phyloP scores from a whole-genome alignment of 192 early-diverging fungal species.

The Dissophora globulifera region DNA sequence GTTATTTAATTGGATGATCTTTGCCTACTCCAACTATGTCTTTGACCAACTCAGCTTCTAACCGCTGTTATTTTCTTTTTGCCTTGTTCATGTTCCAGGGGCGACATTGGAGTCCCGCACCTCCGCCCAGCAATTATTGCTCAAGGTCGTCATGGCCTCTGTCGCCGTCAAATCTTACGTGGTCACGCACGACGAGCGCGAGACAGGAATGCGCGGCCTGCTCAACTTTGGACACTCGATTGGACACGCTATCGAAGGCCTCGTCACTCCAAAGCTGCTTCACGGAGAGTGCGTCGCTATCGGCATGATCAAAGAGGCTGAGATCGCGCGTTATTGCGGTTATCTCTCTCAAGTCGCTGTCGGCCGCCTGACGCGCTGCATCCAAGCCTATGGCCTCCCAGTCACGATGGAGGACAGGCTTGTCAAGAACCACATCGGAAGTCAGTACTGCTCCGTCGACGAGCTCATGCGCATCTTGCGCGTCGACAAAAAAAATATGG shows the following conservation, averaged over 20 bases:
- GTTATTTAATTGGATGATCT: too few species aligned
- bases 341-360: constrained; percentile 87
- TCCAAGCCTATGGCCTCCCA: constrained; percentile 89
- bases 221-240: constrained; percentile 98
- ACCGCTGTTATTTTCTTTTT: neutral
- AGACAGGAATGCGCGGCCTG: constrained; percentile 91
- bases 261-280: constrained; percentile 87
- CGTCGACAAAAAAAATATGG: constrained; percentile 97
- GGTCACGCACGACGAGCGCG: constrained; percentile 95
- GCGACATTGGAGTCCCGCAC: constrained; percentile 70
- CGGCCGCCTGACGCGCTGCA: constrained; percentile 84
- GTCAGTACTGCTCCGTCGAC: constrained; percentile 77
- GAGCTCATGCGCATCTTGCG: constrained; percentile 90
- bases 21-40: too few species aligned
- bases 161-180: constrained; percentile 94
- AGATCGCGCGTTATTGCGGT: constrained; percentile 90
- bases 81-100: too few species aligned
- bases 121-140: constrained; percentile 69
- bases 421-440: constrained; percentile 69
- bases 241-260: constrained; percentile 96
- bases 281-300: constrained; percentile 98
- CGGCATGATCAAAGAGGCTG: constrained; percentile 95
- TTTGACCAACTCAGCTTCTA: too few species aligned
- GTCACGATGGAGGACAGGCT: constrained; percentile 84
- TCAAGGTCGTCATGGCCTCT: constrained; percentile 88